Percentiles rank a stretch among this genome's conserved stretches.
Evolutionary conservation across 164 flowering plant genomes (phyloP).

Genomic region (Protea cynaroides): DNA sequence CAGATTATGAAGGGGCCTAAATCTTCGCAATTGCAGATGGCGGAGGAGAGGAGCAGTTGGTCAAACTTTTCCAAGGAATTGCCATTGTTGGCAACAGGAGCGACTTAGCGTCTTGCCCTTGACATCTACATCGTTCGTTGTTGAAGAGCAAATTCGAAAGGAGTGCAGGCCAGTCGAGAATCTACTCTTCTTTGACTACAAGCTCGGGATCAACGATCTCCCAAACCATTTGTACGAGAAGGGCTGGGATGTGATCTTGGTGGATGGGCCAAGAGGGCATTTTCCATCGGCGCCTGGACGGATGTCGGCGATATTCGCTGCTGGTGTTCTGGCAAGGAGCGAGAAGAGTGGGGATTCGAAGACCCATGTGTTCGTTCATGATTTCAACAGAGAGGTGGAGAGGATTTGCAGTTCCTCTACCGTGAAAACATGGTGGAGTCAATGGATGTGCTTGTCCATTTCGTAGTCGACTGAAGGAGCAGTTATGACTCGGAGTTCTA

Average conservation of each 20-base stretch:
- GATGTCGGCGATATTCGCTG: constrained; percentile 79
- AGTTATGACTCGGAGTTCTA: constrained; percentile 42
- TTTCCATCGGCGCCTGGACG: constrained; percentile 75
- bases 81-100: constrained; percentile 41
- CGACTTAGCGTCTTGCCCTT: constrained; percentile 55
- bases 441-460: constrained; percentile 59
- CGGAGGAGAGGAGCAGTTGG: constrained; percentile 68
- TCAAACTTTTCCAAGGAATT: constrained; percentile 74
- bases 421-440: constrained; percentile 63
- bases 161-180: constrained; percentile 93
- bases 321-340: constrained; percentile 86
- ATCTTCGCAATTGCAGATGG: constrained; percentile 91
- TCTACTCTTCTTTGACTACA: constrained; percentile 78
- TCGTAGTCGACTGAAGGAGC: constrained; percentile 55
- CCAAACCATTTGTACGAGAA: constrained; percentile 88
- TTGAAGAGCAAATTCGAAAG: constrained; percentile 37
- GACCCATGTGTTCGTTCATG: constrained; percentile 87
- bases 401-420: constrained; percentile 64
- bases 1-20: constrained; percentile 71
- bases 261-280: constrained; percentile 89
- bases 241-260: constrained; percentile 85
- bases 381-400: constrained; percentile 59
- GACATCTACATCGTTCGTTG: constrained; percentile 27
- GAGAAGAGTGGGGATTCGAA: constrained; percentile 45
- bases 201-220: constrained; percentile 71